Evolutionary conservation across 2,329 filamentous ascomycete species (phyloP), one percentile per base, ranked within the genome.

Genomic region (Juglanconis oblonga): DNA sequence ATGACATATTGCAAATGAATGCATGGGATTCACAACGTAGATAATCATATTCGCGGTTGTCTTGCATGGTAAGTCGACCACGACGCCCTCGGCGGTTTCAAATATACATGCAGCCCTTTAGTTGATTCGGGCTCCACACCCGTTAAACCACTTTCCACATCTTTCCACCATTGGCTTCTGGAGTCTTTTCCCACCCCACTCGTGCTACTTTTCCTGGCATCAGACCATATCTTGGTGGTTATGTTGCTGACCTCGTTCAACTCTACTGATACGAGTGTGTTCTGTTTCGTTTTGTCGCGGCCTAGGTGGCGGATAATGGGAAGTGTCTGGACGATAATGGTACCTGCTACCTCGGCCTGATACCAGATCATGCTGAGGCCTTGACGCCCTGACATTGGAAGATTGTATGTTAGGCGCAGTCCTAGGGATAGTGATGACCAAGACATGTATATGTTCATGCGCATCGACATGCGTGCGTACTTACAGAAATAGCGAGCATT

Each of bases 291-390:
- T 17, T 77, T 69, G 42, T 79, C 74, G 51, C 73, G 71, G 35
- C 82, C 62, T 24, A 82, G 73, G 0, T 80, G 78, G 11, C 81
- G 77, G 11, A 83, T 65, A 14, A 83, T 76, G 7, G 81, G 81
- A 2, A 83, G 77, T 59, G 79, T 82, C 65, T 82, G 80, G 5
- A 82, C 81, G 52, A 83, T 81, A 64, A 83, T 81, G 38, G 81
- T 83, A 55, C 80, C 80, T 8, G 79, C 76, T 59, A 82, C 72
- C 67, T 83, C 81, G 29, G 79, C 80, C 0, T 78, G 80, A 68
- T 81, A 77, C 77, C 77, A 79, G 59, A 81, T 70, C 64, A 78
- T 77, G 0, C 76, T 77, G 64, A 77, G 69, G 29, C 73, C 78
- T 62, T 79, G 77, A 55, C 77, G 76, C 74, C 68, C 47, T 54